Evolutionary conservation across 805 yeast genomes (phyloP), one percentile per base, ranked within the genome.

Genomic region (Saccharomyces eubayanus): DNA sequence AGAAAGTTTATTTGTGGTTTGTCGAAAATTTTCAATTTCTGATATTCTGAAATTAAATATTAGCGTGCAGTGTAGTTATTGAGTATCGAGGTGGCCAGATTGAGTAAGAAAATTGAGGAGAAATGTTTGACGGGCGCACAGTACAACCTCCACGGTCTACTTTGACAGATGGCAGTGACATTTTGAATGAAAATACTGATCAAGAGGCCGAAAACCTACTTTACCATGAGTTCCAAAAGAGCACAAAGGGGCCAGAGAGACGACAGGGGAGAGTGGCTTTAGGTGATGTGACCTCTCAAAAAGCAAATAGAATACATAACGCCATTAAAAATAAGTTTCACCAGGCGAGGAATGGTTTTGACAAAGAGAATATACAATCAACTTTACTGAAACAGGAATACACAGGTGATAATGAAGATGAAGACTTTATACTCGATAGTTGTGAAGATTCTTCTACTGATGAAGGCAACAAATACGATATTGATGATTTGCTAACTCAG

Each of bases 231-330:
- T 9, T 16, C 8, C 43, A 36, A n/a, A 36, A 36, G 43, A 21
- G 43, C 20, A 6, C 20, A 16, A 16, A 16, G 20, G 20, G 24
- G 24, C 43, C 16, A n/a, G 43, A 36, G 6, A 36, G 20, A 16
- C 16, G 21, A 6, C 43, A 36, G 24, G 11, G 43, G 6, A 47
- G 64, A n/a, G 50, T 55, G 11, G 66, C 61, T 2, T 49, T 62
- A 9, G 50, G 58, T 29, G 66, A 62, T 52, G 61, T 62, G 5
- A 62, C 66, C 6, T 54, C 62, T 12, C 55, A 56, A 31, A 41
- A 54, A 3, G 31, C 53, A 43, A 53, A 53, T 40, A 51, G 51
- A 43, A 30, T 28, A 50, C 30, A 30, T 12, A 12, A 31, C 47
- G 31, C 48, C 28, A 36, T 36, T 3, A 21, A 36, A 5, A 36